Evolutionary conservation across 345 rosid species (phyloP).

Genomic region (Raphanus raphanistrum): DNA sequence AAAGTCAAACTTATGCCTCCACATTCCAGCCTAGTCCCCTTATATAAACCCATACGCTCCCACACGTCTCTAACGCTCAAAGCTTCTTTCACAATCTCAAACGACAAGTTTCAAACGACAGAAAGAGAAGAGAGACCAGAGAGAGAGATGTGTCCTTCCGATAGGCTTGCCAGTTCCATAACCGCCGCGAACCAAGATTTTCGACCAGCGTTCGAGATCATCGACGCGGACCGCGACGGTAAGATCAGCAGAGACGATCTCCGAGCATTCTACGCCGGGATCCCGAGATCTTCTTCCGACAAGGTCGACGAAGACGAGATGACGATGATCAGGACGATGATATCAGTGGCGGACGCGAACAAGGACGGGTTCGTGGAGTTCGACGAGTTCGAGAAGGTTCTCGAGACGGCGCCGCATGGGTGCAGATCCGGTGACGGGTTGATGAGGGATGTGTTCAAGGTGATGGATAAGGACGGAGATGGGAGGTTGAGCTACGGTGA

Average conservation of each 20-base stretch:
- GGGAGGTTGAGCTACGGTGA: conserved; percentile 68
- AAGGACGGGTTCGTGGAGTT: conserved; percentile 82
- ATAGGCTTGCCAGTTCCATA: conserved; percentile 23
- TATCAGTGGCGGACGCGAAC: conserved; percentile 70
- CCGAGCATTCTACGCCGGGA: conserved; percentile 55
- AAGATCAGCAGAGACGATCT: conserved; percentile 82
- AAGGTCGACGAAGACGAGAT: conserved; percentile 36
- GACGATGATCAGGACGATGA: conserved; percentile 67
- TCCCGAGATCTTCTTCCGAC: conserved; percentile 19
- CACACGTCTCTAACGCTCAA: conserved; percentile 6
- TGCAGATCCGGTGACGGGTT: conserved; percentile 27
- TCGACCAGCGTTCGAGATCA: conserved; percentile 68
- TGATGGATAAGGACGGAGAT: conserved; percentile 86
- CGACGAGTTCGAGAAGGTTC: conserved; percentile 74
- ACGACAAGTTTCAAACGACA: background rate
- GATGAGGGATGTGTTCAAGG: conserved; percentile 63
- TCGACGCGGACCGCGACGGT: conserved; percentile 90
- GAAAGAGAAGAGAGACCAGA: background rate
- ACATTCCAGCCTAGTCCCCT: background rate
- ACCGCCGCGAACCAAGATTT: conserved; percentile 36
- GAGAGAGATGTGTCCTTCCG: conserved; percentile 53
- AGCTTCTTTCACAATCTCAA: conserved; percentile 7
- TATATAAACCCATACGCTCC: conserved; percentile 33
- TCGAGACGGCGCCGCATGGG: conserved; percentile 27
- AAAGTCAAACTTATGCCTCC: conserved; percentile 21